Evolutionary conservation across 495 filamentous ascomycete genomes (phyloP), one percentile per base, ranked within the genome.

Genomic region (Hyaloscypha hepaticicola): DNA sequence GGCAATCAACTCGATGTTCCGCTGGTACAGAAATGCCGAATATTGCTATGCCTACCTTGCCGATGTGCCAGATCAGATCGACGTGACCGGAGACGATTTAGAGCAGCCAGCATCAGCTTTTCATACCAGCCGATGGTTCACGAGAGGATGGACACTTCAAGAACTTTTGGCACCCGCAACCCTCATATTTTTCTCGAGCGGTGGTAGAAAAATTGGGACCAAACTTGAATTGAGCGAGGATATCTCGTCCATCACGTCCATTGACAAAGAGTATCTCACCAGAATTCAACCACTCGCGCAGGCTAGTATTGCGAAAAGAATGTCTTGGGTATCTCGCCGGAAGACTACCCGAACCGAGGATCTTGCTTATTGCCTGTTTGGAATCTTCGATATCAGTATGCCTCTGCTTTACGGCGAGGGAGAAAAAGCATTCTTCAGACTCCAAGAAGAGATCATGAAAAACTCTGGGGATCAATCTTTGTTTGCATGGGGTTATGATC

Each of bases 231-330:
- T 41, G 38, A 14, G 38, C 19, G 12, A 19, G 14, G 14, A 41
- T 6, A 41, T 41, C 19, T 41, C 38, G 6, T 5, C 4, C 2
- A 41, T 41, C 38, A 41, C 38, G 14, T 7, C 14, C 3, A 41
- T 41, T 19, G 38, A 14, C 38, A 21, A 25, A 53, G 26, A 53
- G 24, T 53, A 53, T 14, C 14, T 41, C 7, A 3, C 4, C 19
- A 19, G 12, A 24, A 3, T 2, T 2, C 11, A 4, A 3, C 50
- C 22, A 25, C 26, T 28, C 50, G 16, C 26, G 50, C 4, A 53
- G 24, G 50, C 50, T 16, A 25, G 50, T 16, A 53, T 53, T 25
- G 26, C 50, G 50, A 53, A 53, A 53, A 53, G 26, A 9, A 53
- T 25, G 50, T 41, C 38, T 14, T 53, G 50, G 50, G 9, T 2